These are phyloP conservation scores for Collybiopsis confluens DNA, from an alignment of 768 basidiomycete genomes.

Conservation along the genomic window DNA sequence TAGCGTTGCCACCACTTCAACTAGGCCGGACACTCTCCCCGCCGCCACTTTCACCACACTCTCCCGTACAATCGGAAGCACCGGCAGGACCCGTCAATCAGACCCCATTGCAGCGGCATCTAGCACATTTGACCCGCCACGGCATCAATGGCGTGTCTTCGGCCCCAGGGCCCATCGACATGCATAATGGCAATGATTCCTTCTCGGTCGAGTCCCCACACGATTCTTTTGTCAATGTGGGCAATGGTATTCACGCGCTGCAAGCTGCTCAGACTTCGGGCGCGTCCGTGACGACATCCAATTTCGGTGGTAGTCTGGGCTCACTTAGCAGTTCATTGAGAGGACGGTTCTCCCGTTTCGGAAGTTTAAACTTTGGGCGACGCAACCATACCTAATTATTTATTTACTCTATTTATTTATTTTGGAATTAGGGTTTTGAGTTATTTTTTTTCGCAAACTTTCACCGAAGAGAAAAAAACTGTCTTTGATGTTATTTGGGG, in stretches of 20 bases:
- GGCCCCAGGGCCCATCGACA: conserved; percentile 54
- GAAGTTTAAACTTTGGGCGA: conserved; percentile 67
- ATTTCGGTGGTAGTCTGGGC: conserved; percentile 54
- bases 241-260: conserved; percentile 55
- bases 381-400: conserved; percentile 18
- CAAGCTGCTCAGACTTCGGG: conserved; percentile 42
- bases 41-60: conserved; percentile 37
- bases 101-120: conserved; percentile 75
- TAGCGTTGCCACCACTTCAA: conserved; percentile 50
- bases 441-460: conserved; percentile 11
- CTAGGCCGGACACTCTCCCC: conserved; percentile 43
- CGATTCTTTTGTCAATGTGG: conserved; percentile 73
- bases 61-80: conserved; percentile 21
- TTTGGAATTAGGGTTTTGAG: too few relatives aligned
- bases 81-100: conserved; percentile 38
- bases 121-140: conserved; percentile 78
- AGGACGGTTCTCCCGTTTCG: conserved; percentile 73
- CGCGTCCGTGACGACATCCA: conserved; percentile 59
- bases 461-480: too few relatives aligned
- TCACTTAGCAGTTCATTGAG: conserved; percentile 59
- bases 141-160: conserved; percentile 81
- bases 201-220: conserved; percentile 65
- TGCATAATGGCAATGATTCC: conserved; percentile 47
- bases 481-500: too few relatives aligned
- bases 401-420: too few relatives aligned